Evolutionary conservation across 225 moss, liverwort and hornwort genomes (phyloP).

Genomic region (Pleurozium schreberi): DNA sequence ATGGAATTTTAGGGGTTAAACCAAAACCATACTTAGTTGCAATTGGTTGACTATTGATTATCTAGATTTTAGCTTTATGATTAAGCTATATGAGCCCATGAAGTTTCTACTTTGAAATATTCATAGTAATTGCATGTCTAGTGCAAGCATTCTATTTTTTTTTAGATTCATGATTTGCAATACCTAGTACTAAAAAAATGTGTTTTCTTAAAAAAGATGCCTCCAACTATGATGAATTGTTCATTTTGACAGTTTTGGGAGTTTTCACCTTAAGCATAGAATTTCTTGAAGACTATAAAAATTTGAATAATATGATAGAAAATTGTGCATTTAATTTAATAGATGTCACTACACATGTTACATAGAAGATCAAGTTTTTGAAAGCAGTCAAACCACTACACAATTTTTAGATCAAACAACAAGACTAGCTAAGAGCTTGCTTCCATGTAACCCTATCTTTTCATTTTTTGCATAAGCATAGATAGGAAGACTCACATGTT

Average conservation of each 20-base stretch:
- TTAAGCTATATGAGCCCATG: not conserved
- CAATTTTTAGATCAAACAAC: not conserved
- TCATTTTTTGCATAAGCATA: not conserved
- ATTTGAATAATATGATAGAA: accelerated
- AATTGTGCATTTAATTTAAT: not conserved
- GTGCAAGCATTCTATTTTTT: not conserved
- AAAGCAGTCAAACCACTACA: not conserved
- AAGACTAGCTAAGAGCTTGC: not conserved
- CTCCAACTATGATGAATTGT: not conserved
- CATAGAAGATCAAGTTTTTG: not conserved
- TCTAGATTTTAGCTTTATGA: not conserved
- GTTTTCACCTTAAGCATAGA: not conserved
- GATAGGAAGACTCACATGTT: not conserved
- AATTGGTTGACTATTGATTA: not conserved
- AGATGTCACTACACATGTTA: not conserved
- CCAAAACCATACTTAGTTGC: not conserved
- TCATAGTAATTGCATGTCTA: not conserved
- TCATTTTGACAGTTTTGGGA: accelerated
- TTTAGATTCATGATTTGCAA: not conserved
- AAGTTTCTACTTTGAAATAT: not conserved
- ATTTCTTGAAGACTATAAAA: not conserved
- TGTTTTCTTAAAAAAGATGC: not conserved
- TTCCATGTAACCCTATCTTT: accelerated
- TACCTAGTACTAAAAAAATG: not conserved
- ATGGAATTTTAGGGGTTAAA: too few relatives aligned